Conservation (phyloP, 768 basidiomycete species). For the Pholiota conissans region DNA sequence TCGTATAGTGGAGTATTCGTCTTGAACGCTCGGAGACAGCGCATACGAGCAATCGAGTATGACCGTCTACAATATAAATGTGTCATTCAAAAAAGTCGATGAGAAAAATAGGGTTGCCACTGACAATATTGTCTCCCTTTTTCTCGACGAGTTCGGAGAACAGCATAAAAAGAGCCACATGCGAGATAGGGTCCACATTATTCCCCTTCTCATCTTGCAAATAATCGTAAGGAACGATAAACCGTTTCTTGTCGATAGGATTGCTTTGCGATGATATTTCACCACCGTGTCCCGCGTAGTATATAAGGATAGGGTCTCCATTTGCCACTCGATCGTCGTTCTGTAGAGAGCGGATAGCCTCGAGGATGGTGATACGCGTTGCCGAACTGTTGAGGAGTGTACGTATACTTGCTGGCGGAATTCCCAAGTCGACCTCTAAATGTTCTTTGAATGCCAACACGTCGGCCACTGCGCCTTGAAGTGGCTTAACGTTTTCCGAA, state of each 20-base stretch:
- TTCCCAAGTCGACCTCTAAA: conserved; percentile 1
- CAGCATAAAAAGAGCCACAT: conserved; percentile 3
- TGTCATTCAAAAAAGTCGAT: background rate
- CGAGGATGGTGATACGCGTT: conserved; percentile 8
- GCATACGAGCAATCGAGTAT: conserved; percentile 12
- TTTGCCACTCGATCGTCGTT: conserved; percentile 1
- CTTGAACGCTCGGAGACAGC: too few relatives aligned
- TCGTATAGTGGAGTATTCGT: background rate
- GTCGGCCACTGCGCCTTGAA: conserved; percentile 9
- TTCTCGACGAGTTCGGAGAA: conserved; percentile 6
- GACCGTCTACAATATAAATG: conserved; percentile 11
- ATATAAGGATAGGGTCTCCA: conserved; percentile 14
- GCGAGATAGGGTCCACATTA: conserved; percentile 3
- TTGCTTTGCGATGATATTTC: background rate
- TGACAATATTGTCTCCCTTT: conserved; percentile 17
- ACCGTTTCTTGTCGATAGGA: background rate
- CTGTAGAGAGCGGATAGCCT: background rate
- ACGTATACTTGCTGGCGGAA: conserved; percentile 3
- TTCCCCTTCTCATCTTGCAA: background rate
- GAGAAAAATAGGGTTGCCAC: background rate
- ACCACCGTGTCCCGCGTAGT: conserved; percentile 12
- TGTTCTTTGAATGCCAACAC: conserved; percentile 6
- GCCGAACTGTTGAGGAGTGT: conserved; percentile 9
- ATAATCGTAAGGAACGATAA: conserved; percentile 13
- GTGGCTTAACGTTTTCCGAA: background rate